Conservation (phyloP, 106 monocot species). For the Dactylorhiza incarnata region DNA sequence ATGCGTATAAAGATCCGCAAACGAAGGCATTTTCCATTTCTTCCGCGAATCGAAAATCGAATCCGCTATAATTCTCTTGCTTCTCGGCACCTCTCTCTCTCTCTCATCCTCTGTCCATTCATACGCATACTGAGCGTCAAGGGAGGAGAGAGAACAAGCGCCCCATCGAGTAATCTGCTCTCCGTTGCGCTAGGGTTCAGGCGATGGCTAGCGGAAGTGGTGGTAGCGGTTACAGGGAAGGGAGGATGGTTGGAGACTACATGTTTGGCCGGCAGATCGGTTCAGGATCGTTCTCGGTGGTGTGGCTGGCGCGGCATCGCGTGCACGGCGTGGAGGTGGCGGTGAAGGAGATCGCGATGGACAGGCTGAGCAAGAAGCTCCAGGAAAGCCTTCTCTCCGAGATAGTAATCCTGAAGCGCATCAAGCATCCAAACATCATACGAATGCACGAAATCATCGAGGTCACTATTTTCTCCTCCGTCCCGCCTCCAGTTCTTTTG, state of each 20-base stretch:
- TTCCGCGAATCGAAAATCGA: too few species aligned
- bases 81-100: neutral
- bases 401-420: constrained; percentile 59
- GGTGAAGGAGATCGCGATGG: constrained; percentile 86
- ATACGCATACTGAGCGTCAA: neutral
- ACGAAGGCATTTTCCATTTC: too few species aligned
- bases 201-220: constrained; percentile 16
- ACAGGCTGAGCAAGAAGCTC: constrained; percentile 72
- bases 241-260: constrained; percentile 76
- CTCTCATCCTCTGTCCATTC: neutral
- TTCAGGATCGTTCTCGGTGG: constrained; percentile 80
- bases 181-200: constrained; percentile 8
- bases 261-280: constrained; percentile 75
- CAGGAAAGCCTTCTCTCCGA: constrained; percentile 85
- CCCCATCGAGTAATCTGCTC: neutral
- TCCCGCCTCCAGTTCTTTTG: neutral
- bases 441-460: constrained; percentile 62
- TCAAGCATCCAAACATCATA: constrained; percentile 82
- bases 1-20: too few species aligned
- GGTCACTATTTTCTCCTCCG: constrained; percentile 22
- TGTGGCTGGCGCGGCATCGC: constrained; percentile 78
- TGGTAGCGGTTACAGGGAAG: constrained; percentile 18
- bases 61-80: too few species aligned
- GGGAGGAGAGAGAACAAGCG: neutral
- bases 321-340: constrained; percentile 63